These are phyloP conservation scores for Fusarium hainanense DNA, from an alignment of 2,329 filamentous ascomycete genomes.

Conservation along the genomic window DNA sequence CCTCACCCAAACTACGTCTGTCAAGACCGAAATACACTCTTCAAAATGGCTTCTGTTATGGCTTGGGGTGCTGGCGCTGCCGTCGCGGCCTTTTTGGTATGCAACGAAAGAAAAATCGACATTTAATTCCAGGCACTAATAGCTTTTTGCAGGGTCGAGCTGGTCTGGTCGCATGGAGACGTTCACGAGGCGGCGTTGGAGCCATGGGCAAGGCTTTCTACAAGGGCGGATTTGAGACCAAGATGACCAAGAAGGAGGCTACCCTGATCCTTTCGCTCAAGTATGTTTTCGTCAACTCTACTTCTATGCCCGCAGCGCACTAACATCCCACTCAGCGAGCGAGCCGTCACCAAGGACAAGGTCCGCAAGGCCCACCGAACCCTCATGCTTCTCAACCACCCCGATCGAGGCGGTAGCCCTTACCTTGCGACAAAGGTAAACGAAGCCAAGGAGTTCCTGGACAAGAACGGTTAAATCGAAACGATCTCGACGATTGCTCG, in stretches of 20 bases:
- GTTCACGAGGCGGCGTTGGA: slow-evolving; percentile 80
- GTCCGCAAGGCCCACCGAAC: slow-evolving; percentile 94
- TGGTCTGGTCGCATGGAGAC: slow-evolving; percentile 87
- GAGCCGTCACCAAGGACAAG: slow-evolving; percentile 88
- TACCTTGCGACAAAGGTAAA: slow-evolving; percentile 98
- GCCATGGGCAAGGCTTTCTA: slow-evolving; percentile 92
- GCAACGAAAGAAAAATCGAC: slow-evolving; percentile 24
- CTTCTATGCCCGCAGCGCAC: not conserved
- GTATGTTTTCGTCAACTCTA: slow-evolving; percentile 60
- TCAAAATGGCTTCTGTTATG: slow-evolving; percentile 57
- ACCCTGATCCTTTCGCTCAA: slow-evolving; percentile 89
- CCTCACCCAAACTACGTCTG: slow-evolving; percentile 17
- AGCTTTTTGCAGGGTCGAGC: slow-evolving; percentile 78
- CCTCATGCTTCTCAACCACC: slow-evolving; percentile 97
- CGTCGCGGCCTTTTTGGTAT: slow-evolving; percentile 64
- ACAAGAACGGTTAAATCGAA: slow-evolving; percentile 66
- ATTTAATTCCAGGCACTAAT: slow-evolving; percentile 16
- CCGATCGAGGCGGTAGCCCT: slow-evolving; percentile 94
- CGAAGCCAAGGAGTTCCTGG: slow-evolving; percentile 95
- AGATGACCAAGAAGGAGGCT: slow-evolving; percentile 94
- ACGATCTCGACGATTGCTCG: slow-evolving; percentile 6
- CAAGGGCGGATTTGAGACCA: slow-evolving; percentile 97
- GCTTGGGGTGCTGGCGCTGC: slow-evolving; percentile 61
- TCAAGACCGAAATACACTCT: not conserved
- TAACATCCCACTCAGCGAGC: slow-evolving; percentile 70